Conservation (phyloP, 257 asterid genomes). For the Datura wrightii region DNA sequence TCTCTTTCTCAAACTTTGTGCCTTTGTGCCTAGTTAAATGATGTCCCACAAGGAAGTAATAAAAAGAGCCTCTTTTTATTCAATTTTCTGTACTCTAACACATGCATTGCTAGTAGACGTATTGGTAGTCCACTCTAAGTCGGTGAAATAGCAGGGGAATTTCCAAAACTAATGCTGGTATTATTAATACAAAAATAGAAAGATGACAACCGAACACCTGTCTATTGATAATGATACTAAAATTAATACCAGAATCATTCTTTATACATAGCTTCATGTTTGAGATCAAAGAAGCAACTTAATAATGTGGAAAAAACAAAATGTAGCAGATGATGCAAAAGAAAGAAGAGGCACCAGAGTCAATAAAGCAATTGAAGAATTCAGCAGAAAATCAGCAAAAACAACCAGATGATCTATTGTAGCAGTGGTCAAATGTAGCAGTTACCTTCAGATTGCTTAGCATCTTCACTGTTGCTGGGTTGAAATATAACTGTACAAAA, state of each 20-base stretch:
- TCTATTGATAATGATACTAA: background rate
- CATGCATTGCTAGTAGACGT: background rate
- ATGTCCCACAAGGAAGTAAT: no score
- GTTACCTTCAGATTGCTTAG: slow-evolving; percentile 97
- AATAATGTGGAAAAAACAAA: background rate
- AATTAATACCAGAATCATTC: background rate
- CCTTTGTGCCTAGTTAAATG: no score
- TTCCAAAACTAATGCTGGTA: background rate
- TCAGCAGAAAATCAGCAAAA: background rate
- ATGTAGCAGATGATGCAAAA: slow-evolving; percentile 1
- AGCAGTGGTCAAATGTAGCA: slow-evolving; percentile 29
- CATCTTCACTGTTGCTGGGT: slow-evolving; percentile 99
- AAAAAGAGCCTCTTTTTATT: no score
- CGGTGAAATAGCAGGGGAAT: background rate
- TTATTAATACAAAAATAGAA: background rate
- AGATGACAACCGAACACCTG: background rate
- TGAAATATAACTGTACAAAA: slow-evolving; percentile 80
- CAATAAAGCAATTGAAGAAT: background rate
- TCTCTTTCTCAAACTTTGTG: no score
- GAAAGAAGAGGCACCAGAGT: background rate
- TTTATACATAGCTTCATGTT: background rate
- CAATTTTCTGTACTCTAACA: background rate
- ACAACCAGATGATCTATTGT: background rate
- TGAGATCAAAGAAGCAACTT: background rate
- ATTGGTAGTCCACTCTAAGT: background rate